phyloP scores from a whole-genome alignment of 495 filamentous ascomycete species.

The Aspergillus nanangensis region DNA sequence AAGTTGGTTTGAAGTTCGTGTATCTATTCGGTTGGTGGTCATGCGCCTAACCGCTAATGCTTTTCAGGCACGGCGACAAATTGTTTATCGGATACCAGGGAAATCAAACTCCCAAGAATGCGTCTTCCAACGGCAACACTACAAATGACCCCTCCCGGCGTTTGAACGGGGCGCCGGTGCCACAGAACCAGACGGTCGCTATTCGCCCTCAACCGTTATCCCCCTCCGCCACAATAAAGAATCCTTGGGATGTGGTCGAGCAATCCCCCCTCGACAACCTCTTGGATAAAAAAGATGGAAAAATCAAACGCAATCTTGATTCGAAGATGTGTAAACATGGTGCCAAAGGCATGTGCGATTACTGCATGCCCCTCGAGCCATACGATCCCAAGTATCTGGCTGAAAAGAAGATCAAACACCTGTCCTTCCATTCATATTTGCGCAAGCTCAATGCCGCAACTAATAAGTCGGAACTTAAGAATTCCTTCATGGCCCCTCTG shows the following conservation, averaged over 20 bases:
- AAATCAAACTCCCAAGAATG: constrained; percentile 44
- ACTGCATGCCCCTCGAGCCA: constrained; percentile 97
- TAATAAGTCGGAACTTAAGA: constrained; percentile 87
- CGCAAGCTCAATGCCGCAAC: constrained; percentile 93
- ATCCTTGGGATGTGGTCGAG: constrained; percentile 87
- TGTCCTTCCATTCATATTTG: constrained; percentile 92
- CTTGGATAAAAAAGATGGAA: constrained; percentile 87
- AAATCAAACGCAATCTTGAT: constrained; percentile 75
- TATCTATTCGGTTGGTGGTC: not conserved
- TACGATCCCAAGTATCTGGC: constrained; percentile 82
- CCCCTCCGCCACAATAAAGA: constrained; percentile 62
- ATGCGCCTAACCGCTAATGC: constrained; percentile 4
- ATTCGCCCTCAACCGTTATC: constrained; percentile 55
- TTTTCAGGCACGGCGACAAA: constrained; percentile 77
- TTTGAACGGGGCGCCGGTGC: constrained; percentile 75
- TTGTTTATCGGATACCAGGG: constrained; percentile 79
- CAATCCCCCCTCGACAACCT: constrained; percentile 83
- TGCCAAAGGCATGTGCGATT: constrained; percentile 97
- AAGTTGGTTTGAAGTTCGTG: constrained; percentile 66
- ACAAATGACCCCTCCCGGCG: constrained; percentile 36
- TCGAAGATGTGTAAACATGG: constrained; percentile 92
- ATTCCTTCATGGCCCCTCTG: constrained; percentile 92
- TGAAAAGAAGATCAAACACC: constrained; percentile 97
- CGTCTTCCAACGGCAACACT: constrained; percentile 34
- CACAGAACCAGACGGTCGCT: constrained; percentile 61